Conservation (phyloP, 345 rosid species). For the Populus davidiana region DNA sequence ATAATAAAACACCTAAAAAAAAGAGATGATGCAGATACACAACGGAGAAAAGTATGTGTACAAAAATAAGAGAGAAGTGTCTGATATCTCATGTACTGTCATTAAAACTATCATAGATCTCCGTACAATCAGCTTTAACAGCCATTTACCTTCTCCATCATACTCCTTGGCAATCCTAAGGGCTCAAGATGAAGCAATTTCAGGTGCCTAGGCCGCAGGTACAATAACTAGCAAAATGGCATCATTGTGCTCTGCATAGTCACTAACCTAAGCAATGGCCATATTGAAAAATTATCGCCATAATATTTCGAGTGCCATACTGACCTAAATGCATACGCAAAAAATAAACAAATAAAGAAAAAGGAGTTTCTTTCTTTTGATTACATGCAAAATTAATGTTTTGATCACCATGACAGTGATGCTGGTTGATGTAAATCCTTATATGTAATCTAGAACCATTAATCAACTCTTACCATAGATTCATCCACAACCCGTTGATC, state of each 20-base stretch:
- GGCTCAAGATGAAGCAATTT: slow-evolving; percentile 80
- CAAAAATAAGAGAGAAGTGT: not conserved
- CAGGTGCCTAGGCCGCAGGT: slow-evolving; percentile 87
- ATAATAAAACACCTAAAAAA: not conserved
- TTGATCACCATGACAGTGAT: not conserved
- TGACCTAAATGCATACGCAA: not conserved
- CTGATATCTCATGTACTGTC: not conserved
- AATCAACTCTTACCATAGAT: slow-evolving; percentile 54
- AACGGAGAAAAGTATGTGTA: not conserved
- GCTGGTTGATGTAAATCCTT: not conserved
- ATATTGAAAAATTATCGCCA: not conserved
- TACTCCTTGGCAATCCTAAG: slow-evolving; percentile 86
- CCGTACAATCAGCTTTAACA: not conserved
- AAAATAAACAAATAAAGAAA: not conserved
- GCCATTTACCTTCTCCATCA: slow-evolving; percentile 66
- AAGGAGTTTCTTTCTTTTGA: not conserved
- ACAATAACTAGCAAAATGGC: slow-evolving; percentile 82
- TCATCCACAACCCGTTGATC: slow-evolving; percentile 93
- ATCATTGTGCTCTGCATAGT: slow-evolving; percentile 75
- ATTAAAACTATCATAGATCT: not conserved
- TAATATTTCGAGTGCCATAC: not conserved
- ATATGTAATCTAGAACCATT: not conserved
- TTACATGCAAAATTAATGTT: not conserved
- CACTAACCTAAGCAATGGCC: slow-evolving; percentile 54
- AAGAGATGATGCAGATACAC: not conserved